Evolutionary conservation across 73 alveolate species (phyloP).

Genomic region (Paramecium sonneborni): DNA sequence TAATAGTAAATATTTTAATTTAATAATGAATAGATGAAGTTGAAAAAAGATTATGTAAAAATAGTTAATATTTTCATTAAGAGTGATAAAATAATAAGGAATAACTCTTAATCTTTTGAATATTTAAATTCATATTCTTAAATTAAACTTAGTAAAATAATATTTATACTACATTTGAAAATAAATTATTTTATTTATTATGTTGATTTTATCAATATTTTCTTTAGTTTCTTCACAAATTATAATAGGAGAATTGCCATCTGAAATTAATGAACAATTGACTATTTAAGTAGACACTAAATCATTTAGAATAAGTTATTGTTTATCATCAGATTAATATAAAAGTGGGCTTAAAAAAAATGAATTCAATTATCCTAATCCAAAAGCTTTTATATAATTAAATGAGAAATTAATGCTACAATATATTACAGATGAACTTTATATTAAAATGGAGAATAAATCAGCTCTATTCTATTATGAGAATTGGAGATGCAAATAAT

Average conservation of each 20-base stretch:
- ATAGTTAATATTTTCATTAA: no score
- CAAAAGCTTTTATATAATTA: not conserved
- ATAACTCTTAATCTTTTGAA: no score
- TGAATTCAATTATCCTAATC: conserved; percentile 41
- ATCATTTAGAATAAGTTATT: not conserved
- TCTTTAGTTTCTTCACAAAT: not conserved
- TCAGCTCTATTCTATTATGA: not conserved
- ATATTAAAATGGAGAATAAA: not conserved
- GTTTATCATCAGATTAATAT: not conserved
- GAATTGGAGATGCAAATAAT: conserved; percentile 25
- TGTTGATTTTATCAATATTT: no score
- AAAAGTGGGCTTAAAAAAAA: not conserved
- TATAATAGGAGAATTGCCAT: not conserved
- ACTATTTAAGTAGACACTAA: not conserved
- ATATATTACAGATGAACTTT: not conserved
- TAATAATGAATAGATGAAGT: no score
- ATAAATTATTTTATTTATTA: no score
- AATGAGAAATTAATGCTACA: not conserved
- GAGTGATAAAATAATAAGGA: no score
- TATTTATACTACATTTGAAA: no score
- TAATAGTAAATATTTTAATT: no score
- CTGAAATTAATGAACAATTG: not conserved
- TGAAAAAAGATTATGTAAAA: no score
- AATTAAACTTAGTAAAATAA: no score
- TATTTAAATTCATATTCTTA: no score